A percentile compares a stretch with the other conserved stretches of the same genome.
Evolutionary conservation across 2,329 filamentous ascomycete genomes (phyloP).

Genomic region (Pseudogymnoascus sp.): DNA sequence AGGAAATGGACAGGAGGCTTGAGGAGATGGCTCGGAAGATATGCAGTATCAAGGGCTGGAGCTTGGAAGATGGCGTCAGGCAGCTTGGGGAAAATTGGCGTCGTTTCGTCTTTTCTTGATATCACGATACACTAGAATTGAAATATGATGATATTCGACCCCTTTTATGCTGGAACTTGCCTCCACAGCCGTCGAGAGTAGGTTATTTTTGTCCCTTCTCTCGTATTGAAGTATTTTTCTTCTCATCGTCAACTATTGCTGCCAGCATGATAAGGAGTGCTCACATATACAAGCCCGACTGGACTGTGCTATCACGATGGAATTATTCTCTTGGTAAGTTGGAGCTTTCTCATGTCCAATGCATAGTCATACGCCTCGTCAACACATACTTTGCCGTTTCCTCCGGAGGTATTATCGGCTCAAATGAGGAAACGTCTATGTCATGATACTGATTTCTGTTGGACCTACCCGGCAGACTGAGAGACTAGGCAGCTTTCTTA

Average conservation of each 20-base stretch:
- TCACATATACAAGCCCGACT: not conserved
- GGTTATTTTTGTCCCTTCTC: not conserved
- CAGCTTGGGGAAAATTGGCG: conserved; percentile 68
- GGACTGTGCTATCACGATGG: not conserved
- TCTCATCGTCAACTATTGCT: not conserved
- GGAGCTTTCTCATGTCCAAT: not conserved
- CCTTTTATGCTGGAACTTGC: not conserved
- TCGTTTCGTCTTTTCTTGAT: conserved; percentile 45
- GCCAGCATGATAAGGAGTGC: no score
- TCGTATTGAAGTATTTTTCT: not conserved
- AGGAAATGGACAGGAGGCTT: conserved; percentile 68
- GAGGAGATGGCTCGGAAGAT: conserved; percentile 70
- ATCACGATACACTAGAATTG: not conserved
- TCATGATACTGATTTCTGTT: not conserved
- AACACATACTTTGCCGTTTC: not conserved
- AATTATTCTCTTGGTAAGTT: not conserved
- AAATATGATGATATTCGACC: not conserved
- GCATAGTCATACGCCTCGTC: not conserved
- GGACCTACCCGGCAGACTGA: not conserved
- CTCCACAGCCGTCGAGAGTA: not conserved
- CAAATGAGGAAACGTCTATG: not conserved
- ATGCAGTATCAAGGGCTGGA: conserved; percentile 73
- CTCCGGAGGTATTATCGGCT: not conserved
- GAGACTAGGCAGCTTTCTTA: not conserved
- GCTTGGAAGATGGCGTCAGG: conserved; percentile 59